phyloP scores from a whole-genome alignment of 805 yeast genomes.

The Vanderwaltozyma tropicalis region DNA sequence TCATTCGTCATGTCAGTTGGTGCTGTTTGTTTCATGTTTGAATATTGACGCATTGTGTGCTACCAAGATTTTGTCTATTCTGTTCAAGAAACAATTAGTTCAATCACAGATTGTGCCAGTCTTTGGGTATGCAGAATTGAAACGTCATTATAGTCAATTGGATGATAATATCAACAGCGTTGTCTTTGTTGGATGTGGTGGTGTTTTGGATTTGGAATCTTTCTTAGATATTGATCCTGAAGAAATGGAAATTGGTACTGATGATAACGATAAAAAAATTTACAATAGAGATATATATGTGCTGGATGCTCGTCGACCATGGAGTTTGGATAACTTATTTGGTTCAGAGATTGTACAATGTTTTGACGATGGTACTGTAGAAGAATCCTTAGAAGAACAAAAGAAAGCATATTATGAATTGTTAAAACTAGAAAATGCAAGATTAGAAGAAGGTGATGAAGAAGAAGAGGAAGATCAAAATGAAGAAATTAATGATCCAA shows the following conservation, averaged over 20 bases:
- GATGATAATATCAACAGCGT: constrained; percentile 72
- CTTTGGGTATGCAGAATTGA: constrained; percentile 78
- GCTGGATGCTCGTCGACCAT: constrained; percentile 88
- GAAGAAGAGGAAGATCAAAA: constrained; percentile 28
- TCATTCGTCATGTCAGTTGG: constrained; percentile 85
- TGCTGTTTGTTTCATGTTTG: constrained; percentile 80
- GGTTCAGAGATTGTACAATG: constrained; percentile 72
- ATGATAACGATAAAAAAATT: constrained; percentile 21
- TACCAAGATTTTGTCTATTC: constrained; percentile 57
- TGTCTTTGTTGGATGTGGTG: constrained; percentile 85
- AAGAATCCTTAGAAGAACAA: constrained; percentile 45
- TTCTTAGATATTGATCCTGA: constrained; percentile 56
- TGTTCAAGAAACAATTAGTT: constrained; percentile 70
- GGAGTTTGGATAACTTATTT: constrained; percentile 89
- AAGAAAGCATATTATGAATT: constrained; percentile 51
- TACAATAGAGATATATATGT: constrained; percentile 59
- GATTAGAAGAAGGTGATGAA: constrained; percentile 30
- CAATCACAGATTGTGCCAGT: constrained; percentile 88
- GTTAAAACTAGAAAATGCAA: constrained; percentile 33
- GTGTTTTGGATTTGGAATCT: constrained; percentile 73
- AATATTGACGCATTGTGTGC: constrained; percentile 90
- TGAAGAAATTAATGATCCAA: constrained; percentile 24
- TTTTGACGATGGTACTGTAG: constrained; percentile 77
- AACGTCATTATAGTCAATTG: constrained; percentile 46
- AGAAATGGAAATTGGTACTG: constrained; percentile 26